Percentiles rank a stretch among this genome's conserved stretches.
Conservation (phyloP, 495 filamentous ascomycete genomes). For the Penicillium diatomitis region DNA sequence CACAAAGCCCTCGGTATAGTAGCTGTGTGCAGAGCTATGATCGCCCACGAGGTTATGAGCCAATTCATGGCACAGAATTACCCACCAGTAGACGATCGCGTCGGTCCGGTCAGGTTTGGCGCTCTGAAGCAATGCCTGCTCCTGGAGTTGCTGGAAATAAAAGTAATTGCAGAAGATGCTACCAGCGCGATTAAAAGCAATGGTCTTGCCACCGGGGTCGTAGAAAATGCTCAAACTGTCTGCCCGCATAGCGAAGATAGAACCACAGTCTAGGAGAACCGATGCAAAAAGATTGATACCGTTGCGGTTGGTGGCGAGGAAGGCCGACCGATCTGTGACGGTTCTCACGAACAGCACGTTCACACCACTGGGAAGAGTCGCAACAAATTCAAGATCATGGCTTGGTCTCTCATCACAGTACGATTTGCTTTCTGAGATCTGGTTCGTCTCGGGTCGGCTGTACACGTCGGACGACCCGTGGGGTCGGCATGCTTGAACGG, state of each 20-base stretch:
- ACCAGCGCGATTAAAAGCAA: slow-evolving; percentile 85
- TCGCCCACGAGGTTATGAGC: slow-evolving; percentile 82
- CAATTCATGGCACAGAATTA: slow-evolving; percentile 83
- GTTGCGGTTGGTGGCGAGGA: slow-evolving; percentile 51
- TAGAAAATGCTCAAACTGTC: slow-evolving; percentile 76
- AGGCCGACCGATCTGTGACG: slow-evolving; percentile 40
- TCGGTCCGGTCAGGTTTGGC: slow-evolving; percentile 43
- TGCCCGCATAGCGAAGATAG: slow-evolving; percentile 56
- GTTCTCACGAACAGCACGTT: slow-evolving; percentile 60
- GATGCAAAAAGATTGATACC: slow-evolving; percentile 62
- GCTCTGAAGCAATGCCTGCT: slow-evolving; percentile 31
- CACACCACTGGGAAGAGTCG: slow-evolving; percentile 59
- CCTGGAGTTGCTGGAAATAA: slow-evolving; percentile 76
- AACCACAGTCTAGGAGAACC: slow-evolving; percentile 59
- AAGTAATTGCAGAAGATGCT: slow-evolving; percentile 89
- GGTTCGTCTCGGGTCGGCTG: slow-evolving; percentile 57
- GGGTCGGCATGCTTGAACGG: slow-evolving; percentile 71
- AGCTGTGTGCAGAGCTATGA: slow-evolving; percentile 76
- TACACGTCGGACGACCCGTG: slow-evolving; percentile 66
- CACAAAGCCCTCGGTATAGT: slow-evolving; percentile 55
- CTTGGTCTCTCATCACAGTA: slow-evolving; percentile 80
- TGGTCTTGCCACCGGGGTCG: slow-evolving; percentile 66
- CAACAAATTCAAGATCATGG: slow-evolving; percentile 70
- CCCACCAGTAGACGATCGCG: slow-evolving; percentile 82
- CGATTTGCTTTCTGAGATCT: slow-evolving; percentile 73